A percentile compares a stretch with the other conserved stretches of the same genome.
phyloP scores from a whole-genome alignment of 331 rosid species.

The Acacia pycnantha region DNA sequence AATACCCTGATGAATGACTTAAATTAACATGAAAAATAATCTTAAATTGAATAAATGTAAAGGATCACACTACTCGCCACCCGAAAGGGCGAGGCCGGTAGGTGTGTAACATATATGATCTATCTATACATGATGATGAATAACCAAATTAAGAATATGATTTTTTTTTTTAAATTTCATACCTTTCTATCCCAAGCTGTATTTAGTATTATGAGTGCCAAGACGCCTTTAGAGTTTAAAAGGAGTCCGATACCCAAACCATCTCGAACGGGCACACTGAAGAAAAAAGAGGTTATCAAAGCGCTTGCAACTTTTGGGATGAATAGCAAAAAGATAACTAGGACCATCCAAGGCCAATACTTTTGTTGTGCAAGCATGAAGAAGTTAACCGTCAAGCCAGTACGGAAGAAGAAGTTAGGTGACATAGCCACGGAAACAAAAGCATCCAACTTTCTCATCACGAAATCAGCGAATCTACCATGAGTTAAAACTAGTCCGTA shows the following conservation, averaged over 20 bases:
- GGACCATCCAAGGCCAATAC: not conserved
- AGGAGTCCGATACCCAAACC: not conserved
- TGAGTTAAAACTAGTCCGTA: not conserved
- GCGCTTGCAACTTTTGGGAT: not conserved
- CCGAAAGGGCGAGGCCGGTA: too few species aligned
- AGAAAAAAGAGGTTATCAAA: not conserved
- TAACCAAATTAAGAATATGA: too few species aligned
- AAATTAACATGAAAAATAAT: too few species aligned
- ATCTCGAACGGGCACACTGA: not conserved
- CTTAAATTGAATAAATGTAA: too few species aligned
- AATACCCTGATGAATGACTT: too few species aligned
- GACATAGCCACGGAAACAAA: not conserved
- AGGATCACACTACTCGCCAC: too few species aligned
- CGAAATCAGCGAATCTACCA: not conserved
- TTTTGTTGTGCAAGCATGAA: not conserved
- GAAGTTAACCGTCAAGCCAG: not conserved
- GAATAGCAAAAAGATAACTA: not conserved
- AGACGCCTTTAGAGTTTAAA: not conserved
- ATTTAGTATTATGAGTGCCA: not conserved
- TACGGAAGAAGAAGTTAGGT: not conserved
- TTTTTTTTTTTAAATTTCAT: too few species aligned
- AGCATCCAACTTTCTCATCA: not conserved
- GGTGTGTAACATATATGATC: too few species aligned
- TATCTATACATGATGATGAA: too few species aligned
- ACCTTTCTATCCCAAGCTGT: not conserved